Conservation (phyloP, 495 filamentous ascomycete genomes). For the Annulohypoxylon maeteangense region DNA sequence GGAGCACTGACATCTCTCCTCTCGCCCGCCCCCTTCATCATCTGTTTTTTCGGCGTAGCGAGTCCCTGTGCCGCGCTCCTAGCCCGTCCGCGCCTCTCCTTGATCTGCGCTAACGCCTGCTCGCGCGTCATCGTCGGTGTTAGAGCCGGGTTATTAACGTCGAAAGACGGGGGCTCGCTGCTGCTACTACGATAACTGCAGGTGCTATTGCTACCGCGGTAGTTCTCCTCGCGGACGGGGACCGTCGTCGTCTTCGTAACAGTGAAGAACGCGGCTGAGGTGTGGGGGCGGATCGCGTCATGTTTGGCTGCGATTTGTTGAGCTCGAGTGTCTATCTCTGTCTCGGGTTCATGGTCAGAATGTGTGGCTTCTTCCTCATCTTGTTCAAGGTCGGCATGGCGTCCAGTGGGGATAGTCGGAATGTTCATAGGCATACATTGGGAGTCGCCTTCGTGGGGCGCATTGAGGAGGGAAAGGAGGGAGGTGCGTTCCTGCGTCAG, state of each 20-base stretch:
- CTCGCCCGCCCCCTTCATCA: constrained; percentile 46
- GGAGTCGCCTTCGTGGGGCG: constrained; percentile 51
- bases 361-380: constrained; percentile 28
- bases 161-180: constrained; percentile 54
- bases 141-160: constrained; percentile 60
- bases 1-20: constrained; percentile 59
- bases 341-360: background rate
- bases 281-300: constrained; percentile 47
- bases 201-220: background rate
- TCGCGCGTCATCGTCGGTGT: constrained; percentile 67
- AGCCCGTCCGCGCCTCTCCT: constrained; percentile 62
- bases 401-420: constrained; percentile 49
- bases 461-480: constrained; percentile 65
- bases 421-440: constrained; percentile 46
- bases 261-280: constrained; percentile 52
- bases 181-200: background rate
- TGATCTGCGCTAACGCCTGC: constrained; percentile 66
- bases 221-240: constrained; percentile 53
- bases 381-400: constrained; percentile 13
- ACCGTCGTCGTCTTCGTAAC: constrained; percentile 59
- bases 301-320: background rate
- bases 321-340: background rate
- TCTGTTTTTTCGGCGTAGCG: constrained; percentile 57
- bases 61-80: constrained; percentile 54
- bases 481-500: constrained; percentile 58